Percentiles rank a stretch among this genome's conserved stretches.
Evolutionary conservation across 495 filamentous ascomycete genomes (phyloP).

Genomic region (Pyrenopolyporus hunteri): DNA sequence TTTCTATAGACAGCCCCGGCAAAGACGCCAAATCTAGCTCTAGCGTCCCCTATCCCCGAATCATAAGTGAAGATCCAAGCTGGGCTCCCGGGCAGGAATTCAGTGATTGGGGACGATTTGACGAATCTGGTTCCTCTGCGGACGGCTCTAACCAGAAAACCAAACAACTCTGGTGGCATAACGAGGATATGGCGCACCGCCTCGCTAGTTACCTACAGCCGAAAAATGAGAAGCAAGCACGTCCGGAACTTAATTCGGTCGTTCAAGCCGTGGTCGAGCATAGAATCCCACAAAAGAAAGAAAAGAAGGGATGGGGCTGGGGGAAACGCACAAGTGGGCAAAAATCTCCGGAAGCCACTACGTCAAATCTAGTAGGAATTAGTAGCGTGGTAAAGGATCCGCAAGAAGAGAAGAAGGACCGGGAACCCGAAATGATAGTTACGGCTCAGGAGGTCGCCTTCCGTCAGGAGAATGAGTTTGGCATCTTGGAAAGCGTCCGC

Average conservation of each 20-base stretch:
- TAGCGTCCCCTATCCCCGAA: not conserved
- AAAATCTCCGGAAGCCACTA: not conserved
- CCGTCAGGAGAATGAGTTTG: constrained; percentile 58
- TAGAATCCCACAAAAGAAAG: constrained; percentile 36
- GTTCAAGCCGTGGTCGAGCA: constrained; percentile 43
- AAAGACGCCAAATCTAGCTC: constrained; percentile 35
- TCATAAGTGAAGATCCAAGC: constrained; percentile 21
- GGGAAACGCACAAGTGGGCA: constrained; percentile 23
- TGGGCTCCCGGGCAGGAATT: constrained; percentile 39
- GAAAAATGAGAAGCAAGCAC: constrained; percentile 30
- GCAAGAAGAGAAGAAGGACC: constrained; percentile 12
- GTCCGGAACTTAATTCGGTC: constrained; percentile 18
- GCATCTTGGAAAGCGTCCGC: constrained; percentile 56
- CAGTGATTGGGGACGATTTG: constrained; percentile 52
- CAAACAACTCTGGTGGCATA: constrained; percentile 49
- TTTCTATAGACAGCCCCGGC: constrained; percentile 32
- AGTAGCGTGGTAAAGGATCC: not conserved
- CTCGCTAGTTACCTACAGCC: constrained; percentile 54
- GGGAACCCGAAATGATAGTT: constrained; percentile 47
- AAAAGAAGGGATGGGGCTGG: constrained; percentile 40
- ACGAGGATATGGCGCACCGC: constrained; percentile 55
- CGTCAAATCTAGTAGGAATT: constrained; percentile 6
- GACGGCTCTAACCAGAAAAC: not conserved
- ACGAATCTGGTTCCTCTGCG: not conserved
- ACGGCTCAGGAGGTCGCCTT: constrained; percentile 59